Evolutionary conservation across 2,329 filamentous ascomycete species (phyloP).

Genomic region (Eutypa lata): DNA sequence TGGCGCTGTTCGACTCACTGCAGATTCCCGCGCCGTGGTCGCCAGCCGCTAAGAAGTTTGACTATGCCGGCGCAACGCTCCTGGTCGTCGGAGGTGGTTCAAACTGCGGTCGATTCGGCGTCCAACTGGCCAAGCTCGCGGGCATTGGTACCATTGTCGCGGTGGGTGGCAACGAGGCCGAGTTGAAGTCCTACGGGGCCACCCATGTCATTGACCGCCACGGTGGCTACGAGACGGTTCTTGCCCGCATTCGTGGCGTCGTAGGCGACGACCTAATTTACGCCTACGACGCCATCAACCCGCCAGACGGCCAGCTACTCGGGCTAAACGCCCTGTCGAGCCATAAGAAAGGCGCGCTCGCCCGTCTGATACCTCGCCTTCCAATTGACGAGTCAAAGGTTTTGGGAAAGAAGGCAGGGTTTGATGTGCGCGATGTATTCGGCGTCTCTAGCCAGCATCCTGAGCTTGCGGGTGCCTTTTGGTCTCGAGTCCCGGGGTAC

Average conservation of each 20-base stretch:
- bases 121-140: conserved; percentile 31
- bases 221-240: conserved; percentile 26
- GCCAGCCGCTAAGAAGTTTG: conserved; percentile 14
- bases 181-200: conserved; percentile 33
- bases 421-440: conserved; percentile 24
- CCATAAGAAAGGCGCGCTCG: conserved; percentile 31
- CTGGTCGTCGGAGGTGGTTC: conserved; percentile 33
- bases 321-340: conserved; percentile 32
- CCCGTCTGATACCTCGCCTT: conserved; percentile 21
- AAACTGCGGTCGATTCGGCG: conserved; percentile 30
- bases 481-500: conserved; percentile 26
- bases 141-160: conserved; percentile 37
- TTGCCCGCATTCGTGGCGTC: conserved; percentile 28
- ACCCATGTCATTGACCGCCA: conserved; percentile 40
- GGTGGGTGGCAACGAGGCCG: conserved; percentile 27
- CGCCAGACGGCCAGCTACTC: conserved; percentile 21
- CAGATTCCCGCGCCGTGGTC: conserved; percentile 26
- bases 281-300: conserved; percentile 33
- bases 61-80: conserved; percentile 20
- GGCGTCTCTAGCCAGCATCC: conserved; percentile 24
- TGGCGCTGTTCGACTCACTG: conserved; percentile 32
- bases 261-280: conserved; percentile 38
- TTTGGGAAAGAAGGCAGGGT: conserved; percentile 28
- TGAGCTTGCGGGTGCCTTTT: conserved; percentile 28
- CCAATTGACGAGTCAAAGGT: conserved; percentile 25